Evolutionary conservation across 768 basidiomycete genomes (phyloP).

Genomic region (Suillus hirtellus): DNA sequence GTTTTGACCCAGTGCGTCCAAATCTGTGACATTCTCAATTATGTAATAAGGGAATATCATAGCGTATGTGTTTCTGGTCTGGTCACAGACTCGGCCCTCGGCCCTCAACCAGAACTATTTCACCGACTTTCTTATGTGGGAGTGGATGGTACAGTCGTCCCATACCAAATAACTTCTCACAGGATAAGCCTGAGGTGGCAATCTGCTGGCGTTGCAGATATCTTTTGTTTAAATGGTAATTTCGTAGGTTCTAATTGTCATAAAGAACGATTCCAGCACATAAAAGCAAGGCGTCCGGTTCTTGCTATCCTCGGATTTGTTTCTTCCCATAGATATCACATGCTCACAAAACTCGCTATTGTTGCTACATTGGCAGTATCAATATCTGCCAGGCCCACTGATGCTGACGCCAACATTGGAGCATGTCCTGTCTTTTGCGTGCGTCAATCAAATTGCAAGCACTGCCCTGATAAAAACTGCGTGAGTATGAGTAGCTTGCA

Average conservation of each 20-base stretch:
- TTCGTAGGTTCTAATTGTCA: neutral
- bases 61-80: too few relatives aligned
- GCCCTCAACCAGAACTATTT: too few relatives aligned
- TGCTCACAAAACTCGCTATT: neutral
- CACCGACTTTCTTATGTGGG: neutral
- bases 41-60: too few relatives aligned
- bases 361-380: neutral
- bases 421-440: neutral
- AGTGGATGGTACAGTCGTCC: neutral
- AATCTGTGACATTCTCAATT: too few relatives aligned
- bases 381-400: neutral
- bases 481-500: neutral
- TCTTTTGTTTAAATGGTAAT: neutral
- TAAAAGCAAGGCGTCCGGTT: neutral
- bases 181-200: neutral
- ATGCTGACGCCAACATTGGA: neutral
- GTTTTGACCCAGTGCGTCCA: too few relatives aligned
- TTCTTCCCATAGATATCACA: neutral
- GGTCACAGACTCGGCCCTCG: too few relatives aligned
- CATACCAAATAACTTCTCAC: neutral
- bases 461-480: neutral
- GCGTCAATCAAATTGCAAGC: neutral
- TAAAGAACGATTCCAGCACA: neutral
- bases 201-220: neutral
- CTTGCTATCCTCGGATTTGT: neutral